Evolutionary conservation across 2,329 filamentous ascomycete genomes (phyloP), one percentile per base, ranked within the genome.

Genomic region (Ilyonectria mors-panacis): DNA sequence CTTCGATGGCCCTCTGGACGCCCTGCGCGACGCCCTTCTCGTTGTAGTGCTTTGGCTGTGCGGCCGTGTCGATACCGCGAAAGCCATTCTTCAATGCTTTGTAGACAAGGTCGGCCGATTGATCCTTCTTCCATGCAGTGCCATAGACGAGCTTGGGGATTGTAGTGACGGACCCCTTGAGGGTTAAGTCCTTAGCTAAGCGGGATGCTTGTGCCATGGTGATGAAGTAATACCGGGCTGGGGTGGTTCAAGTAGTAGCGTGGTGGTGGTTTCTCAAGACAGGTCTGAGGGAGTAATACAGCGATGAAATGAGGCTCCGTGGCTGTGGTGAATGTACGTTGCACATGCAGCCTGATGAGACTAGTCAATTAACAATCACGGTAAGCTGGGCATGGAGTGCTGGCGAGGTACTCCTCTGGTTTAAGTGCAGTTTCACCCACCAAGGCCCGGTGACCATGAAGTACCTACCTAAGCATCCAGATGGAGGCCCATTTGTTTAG

Each of bases 61-160:
- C 92, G 10, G 93, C 93, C 0, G 93, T 95, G 76, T 96, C 93
- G 66, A 96, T 82, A 53, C 85, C 92, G 35, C 89, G 86, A 73
- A 95, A 96, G 6, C 93, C 93, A 50, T 87, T 82, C 50, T 84
- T 84, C 37, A 96, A 77, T 2, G 94, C 93, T 69, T 86, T 80
- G 73, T 91, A 88, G 23, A 96, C 93, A 3, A 95, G 84, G 61
- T 87, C 83, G 21, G 87, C 85, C 0, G 92, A 94, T 19, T 81
- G 81, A 1, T 91, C 89, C 75, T 92, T 91, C 79, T 96, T 96
- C 93, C 93, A 95, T n/a, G 93, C 93, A 2, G 93, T 95, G 58
- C 93, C 93, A 78, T 96, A 96, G 69, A 96, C 75, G 33, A 91
- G 82, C 68, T 83, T 85, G 6, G 87, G 87, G 72, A 88, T 85